Base-by-base conservation (phyloP, 2,329 filamentous ascomycete species). In the Cordyceps cateniannulata region DNA sequence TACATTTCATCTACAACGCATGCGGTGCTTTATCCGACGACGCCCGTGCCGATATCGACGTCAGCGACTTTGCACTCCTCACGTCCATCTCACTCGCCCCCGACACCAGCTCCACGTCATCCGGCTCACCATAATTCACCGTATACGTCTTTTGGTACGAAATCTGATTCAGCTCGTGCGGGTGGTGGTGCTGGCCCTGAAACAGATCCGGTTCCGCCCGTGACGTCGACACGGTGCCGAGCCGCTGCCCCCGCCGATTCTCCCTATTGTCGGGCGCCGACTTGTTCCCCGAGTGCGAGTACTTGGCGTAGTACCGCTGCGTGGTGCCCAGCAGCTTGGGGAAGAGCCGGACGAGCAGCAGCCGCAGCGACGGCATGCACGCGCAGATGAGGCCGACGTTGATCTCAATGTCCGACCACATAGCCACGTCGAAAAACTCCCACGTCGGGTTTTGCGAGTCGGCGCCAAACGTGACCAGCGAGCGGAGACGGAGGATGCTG, bases 301-400 rank as follows among this genome's bases (percentile, higher is more conserved):
- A 68, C 58, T 66, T 68, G 25, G 59, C 65, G 18, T 73, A 70
- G 56, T 70, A 70, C 9, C 64, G 62, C n/a, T 69, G 67, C 2
- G 71, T 67, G 18, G 71, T 68, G 12, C 70, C 69, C 52, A 69
- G 62, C 0, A 73, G 16, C 60, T 66, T 68, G 45, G 78, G 78
- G 64, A 79, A 74, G 35, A 78, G 65, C 0, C 70, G 66, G 12
- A 74, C 69, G 2, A 77, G 67, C 0, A 76, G 63, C 5, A 73
- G 66, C 9, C 73, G 68, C 2, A 77, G 59, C 0, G 73, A 68
- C 0, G 75, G 75, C 69, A 77, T 66, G 50, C 74, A 77, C 9
- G 70, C 72, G 61, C 75, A 75, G 9, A 77, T 72, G 14, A 76
- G 69, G 44, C 71, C 74, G 18, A 75, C 69, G 59, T 73, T 73